Evolutionary conservation across 2,329 filamentous ascomycete genomes (phyloP).

Genomic region (Sporothrix pseudoabietina): DNA sequence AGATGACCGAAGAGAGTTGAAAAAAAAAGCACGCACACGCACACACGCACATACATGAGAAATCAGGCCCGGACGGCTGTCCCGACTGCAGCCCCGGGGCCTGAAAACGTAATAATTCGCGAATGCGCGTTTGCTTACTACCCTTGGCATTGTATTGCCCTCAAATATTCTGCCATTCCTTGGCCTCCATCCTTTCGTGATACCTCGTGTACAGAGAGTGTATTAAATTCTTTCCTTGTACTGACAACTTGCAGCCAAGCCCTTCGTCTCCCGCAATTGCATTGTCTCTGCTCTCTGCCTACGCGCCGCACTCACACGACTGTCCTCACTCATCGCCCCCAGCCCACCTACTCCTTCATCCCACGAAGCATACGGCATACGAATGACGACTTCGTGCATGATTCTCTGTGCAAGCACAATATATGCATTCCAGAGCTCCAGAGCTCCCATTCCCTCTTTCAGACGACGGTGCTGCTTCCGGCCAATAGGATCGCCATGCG

Average conservation of each 20-base stretch:
- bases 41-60: not conserved
- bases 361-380: not conserved
- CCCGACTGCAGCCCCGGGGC: not conserved
- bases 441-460: not conserved
- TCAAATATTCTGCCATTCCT: not conserved
- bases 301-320: not conserved
- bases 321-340: not conserved
- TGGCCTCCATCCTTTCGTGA: not conserved
- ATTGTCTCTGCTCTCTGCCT: not conserved
- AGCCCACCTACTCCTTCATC: not conserved
- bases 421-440: slow-evolving; percentile 6
- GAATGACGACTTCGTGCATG: slow-evolving; percentile 1
- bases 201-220: not conserved
- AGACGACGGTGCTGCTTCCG: not conserved
- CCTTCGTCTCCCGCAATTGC: not conserved
- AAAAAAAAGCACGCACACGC: not conserved
- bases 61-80: not conserved
- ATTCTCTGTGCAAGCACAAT: not conserved
- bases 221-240: not conserved
- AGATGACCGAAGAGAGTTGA: not conserved
- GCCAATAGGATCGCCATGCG: slow-evolving; percentile 24
- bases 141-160: not conserved
- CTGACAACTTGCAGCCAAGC: not conserved
- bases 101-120: not conserved
- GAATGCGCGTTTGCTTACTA: not conserved